These are phyloP conservation scores for Platismatia glauca DNA, from an alignment of 495 filamentous ascomycete genomes.

Conservation along the genomic window DNA sequence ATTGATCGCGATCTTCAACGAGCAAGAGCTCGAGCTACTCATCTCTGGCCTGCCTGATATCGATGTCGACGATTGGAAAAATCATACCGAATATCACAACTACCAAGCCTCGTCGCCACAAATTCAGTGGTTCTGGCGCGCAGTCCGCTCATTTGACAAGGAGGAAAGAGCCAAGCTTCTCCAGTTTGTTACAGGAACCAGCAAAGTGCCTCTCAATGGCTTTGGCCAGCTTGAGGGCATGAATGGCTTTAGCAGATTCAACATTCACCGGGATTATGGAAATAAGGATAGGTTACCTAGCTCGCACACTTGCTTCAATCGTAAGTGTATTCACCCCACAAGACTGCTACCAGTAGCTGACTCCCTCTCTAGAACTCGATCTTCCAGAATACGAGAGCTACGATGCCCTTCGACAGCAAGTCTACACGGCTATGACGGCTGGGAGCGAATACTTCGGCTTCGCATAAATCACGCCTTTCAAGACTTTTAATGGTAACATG, in stretches of 20 bases:
- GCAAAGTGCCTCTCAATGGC: conserved; percentile 96
- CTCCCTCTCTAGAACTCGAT: conserved; percentile 69
- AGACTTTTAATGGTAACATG: conserved; percentile 1
- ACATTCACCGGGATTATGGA: conserved; percentile 97
- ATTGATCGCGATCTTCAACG: conserved; percentile 94
- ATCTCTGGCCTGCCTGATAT: conserved; percentile 97
- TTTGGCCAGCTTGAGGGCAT: conserved; percentile 99
- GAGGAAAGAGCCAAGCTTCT: conserved; percentile 96
- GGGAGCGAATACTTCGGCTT: conserved; percentile 98
- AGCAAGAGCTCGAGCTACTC: conserved; percentile 92
- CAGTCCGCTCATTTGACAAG: conserved; percentile 95
- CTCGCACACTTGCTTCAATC: conserved; percentile 98
- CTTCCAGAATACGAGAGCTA: conserved; percentile 98
- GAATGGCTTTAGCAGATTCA: conserved; percentile 97
- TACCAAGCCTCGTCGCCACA: conserved; percentile 90
- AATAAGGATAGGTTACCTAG: conserved; percentile 94
- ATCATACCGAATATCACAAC: conserved; percentile 96
- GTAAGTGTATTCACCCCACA: conserved; percentile 46
- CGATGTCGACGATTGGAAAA: conserved; percentile 98
- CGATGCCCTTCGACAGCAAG: conserved; percentile 73
- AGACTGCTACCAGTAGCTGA: conserved; percentile 27
- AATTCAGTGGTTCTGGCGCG: conserved; percentile 99
- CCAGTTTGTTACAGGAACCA: conserved; percentile 97
- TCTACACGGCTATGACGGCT: conserved; percentile 89
- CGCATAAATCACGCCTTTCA: conserved; percentile 47